A percentile compares a stretch with the other conserved stretches of the same genome.
Evolutionary conservation across 2,329 filamentous ascomycete species (phyloP).

Genomic region (Colletotrichum plurivorum): DNA sequence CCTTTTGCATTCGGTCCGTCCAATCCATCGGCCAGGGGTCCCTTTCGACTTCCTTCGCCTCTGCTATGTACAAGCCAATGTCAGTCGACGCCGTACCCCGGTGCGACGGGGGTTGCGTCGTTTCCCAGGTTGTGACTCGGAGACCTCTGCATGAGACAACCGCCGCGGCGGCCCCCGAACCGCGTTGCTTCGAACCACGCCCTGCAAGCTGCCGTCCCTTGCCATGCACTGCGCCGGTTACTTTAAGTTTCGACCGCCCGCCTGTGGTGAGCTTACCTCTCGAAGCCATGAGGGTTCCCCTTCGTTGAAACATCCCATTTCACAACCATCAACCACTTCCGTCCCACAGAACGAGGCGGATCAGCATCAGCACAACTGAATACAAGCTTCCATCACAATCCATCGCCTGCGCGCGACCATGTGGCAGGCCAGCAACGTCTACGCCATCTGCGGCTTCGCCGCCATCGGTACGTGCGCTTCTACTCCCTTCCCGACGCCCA

Average conservation of each 20-base stretch:
- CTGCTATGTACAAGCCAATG: conserved; percentile 23
- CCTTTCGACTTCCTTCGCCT: neutral
- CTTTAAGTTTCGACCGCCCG: conserved; percentile 28
- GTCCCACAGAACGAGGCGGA: conserved; percentile 4
- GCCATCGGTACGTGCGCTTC: conserved; percentile 59
- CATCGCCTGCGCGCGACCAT: conserved; percentile 45
- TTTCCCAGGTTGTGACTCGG: conserved; percentile 18
- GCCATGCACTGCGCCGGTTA: neutral
- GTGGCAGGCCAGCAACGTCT: conserved; percentile 66
- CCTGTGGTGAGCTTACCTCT: neutral
- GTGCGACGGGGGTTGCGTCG: conserved; percentile 21
- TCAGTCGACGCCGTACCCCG: conserved; percentile 29
- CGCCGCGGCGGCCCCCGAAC: conserved; percentile 9
- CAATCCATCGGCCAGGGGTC: conserved; percentile 22
- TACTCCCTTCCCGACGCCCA: neutral
- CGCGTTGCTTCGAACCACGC: conserved; percentile 1
- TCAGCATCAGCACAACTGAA: neutral
- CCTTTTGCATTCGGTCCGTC: conserved; percentile 39
- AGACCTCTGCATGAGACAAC: conserved; percentile 17
- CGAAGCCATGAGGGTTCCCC: neutral
- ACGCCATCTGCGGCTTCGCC: conserved; percentile 73
- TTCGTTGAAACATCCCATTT: conserved; percentile 15
- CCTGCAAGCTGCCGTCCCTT: neutral
- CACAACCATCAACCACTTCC: neutral
- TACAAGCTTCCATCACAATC: neutral